Evolutionary conservation across 129 eudicot species (phyloP), one percentile per base, ranked within the genome.

Genomic region (Heracleum sosnowskyi): DNA sequence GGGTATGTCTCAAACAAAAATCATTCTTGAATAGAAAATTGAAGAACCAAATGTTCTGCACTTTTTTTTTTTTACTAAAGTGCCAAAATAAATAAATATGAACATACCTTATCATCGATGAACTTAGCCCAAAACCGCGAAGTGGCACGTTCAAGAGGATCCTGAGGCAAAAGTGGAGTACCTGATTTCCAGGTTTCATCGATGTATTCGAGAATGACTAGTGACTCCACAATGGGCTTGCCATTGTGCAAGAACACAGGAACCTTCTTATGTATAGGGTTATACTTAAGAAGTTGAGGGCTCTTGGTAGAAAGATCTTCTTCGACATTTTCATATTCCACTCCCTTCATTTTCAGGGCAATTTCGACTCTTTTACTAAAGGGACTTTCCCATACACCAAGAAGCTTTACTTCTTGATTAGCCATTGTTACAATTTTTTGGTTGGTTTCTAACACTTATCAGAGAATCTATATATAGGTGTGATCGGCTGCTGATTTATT

Each of bases 101-200:
- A 22, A 55, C 11, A 55, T 55, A 60, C 68, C 68, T n/a, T 60
- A 11, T 60, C 6, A 60, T 60, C 68, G 16, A 60, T 8, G 16
- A 60, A 80, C 13, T 77, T 81, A 85, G 76, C 76, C 76, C 88
- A 87, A 63, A 87, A 87, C 64, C 91, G 86, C 2, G 87, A 86
- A 77, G 34, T 76, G 57, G 91, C 85, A 70, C 78, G 78, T 12
- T 78, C 88, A 78, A 80, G 79, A 40, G 91, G 88, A 34, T 85
- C 77, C 26, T 79, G 16, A 70, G 88, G 88, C 45, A 87, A 22
- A 70, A 78, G 47, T 18, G 87, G 76, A 51, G 53, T 3, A 6
- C 76, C 51, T 2, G 75, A 71, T 20, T 24, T 72, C 76, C 76
- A 72, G 2, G 76, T 41, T n/a, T 72, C 76, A 5, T 72, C 53